Conservation (phyloP, 2,329 filamentous ascomycete species). For the Fusarium sarcochroum region DNA sequence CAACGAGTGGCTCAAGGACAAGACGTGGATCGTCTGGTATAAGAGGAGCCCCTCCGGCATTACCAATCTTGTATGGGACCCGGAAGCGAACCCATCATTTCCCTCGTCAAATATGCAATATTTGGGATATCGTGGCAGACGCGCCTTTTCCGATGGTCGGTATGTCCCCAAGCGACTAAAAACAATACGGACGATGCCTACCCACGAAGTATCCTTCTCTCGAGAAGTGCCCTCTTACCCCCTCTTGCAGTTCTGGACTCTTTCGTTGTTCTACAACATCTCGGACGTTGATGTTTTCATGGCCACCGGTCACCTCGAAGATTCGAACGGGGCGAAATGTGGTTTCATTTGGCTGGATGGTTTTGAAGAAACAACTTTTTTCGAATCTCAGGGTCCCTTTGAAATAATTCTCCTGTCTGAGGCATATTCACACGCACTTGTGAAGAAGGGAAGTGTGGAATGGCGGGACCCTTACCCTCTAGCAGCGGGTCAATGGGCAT, state of each 20-base stretch:
- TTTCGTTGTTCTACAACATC: conserved; percentile 12
- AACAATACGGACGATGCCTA: background rate
- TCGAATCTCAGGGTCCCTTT: background rate
- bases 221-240: background rate
- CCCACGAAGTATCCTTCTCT: background rate
- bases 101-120: background rate
- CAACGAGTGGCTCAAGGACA: background rate
- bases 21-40: conserved; percentile 34
- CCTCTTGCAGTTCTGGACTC: conserved; percentile 34
- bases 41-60: conserved; percentile 14
- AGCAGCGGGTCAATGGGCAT: background rate
- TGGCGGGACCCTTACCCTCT: background rate
- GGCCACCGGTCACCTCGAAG: background rate
- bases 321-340: background rate
- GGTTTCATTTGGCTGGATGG: conserved; percentile 11
- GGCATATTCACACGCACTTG: background rate
- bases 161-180: background rate
- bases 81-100: background rate
- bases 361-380: conserved; percentile 17
- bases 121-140: conserved; percentile 1
- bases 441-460: background rate
- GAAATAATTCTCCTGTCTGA: conserved; percentile 20
- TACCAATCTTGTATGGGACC: conserved; percentile 14
- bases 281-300: conserved; percentile 4
- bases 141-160: background rate